These are phyloP conservation scores for Penicillium nucicola DNA, from an alignment of 495 filamentous ascomycete genomes.

Conservation along the genomic window DNA sequence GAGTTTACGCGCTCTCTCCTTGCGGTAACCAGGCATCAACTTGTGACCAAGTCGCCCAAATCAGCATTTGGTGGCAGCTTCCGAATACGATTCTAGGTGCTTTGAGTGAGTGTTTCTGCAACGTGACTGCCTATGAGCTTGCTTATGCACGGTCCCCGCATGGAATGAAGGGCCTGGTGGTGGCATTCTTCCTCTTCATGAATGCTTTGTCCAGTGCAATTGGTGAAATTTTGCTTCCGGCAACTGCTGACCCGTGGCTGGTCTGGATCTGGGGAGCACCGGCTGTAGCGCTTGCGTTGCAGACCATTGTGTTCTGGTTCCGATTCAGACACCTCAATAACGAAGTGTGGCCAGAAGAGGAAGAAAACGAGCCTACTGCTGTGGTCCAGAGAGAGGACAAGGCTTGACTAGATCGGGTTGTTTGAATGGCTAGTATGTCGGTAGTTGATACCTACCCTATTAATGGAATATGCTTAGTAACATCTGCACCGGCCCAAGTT, in stretches of 20 bases:
- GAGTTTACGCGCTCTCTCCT: slow-evolving; percentile 54
- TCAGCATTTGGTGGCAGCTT: slow-evolving; percentile 56
- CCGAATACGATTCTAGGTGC: slow-evolving; percentile 51
- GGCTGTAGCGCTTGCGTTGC: slow-evolving; percentile 43
- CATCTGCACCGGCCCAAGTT: no score
- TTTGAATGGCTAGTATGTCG: no score
- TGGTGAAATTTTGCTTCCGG: slow-evolving; percentile 57
- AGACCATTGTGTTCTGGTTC: slow-evolving; percentile 49
- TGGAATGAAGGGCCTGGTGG: slow-evolving; percentile 67
- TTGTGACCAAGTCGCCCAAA: slow-evolving; percentile 42
- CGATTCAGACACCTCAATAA: slow-evolving; percentile 43
- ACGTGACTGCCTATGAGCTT: slow-evolving; percentile 66
- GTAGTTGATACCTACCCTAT: no score
- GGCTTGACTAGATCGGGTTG: no score
- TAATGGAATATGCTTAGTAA: no score
- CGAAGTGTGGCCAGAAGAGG: slow-evolving; percentile 15
- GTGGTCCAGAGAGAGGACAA: no score
- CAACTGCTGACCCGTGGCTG: slow-evolving; percentile 60
- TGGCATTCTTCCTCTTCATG: slow-evolving; percentile 61
- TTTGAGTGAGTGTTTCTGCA: slow-evolving; percentile 66
- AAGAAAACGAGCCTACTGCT: no score
- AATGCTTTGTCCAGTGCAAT: slow-evolving; percentile 49
- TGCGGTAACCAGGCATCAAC: slow-evolving; percentile 50
- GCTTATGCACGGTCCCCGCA: slow-evolving; percentile 69
- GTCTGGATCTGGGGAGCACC: slow-evolving; percentile 55